Conservation (phyloP, 192 early-diverging fungal genomes). For the Mortierella claussenii region DNA sequence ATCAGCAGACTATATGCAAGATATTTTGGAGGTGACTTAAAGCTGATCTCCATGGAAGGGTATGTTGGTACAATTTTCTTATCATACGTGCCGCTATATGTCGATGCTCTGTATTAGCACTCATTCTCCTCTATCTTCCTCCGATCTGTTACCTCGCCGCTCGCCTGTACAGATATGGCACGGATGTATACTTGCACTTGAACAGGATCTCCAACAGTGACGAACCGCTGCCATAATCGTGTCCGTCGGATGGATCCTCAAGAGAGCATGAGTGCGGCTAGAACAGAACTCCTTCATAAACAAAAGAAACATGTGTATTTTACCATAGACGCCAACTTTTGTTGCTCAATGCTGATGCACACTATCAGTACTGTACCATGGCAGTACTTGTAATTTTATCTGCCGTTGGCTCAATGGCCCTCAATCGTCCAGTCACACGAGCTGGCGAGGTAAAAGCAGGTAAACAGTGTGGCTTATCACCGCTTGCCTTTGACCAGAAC, state of each 20-base stretch:
- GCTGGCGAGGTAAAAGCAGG: no score
- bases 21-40: constrained; percentile 97
- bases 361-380: no score
- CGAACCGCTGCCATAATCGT: constrained; percentile 77
- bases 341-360: no score
- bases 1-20: constrained; percentile 90
- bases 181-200: constrained; percentile 95
- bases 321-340: no score
- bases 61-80: constrained; percentile 39
- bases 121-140: background rate
- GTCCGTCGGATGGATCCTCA: background rate
- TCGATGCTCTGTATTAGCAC: no score
- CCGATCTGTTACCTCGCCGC: no score
- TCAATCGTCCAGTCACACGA: no score
- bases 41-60: constrained; percentile 95
- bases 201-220: constrained; percentile 90
- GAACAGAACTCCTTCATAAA: background rate
- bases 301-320: background rate
- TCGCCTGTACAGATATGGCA: constrained; percentile 71
- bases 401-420: no score
- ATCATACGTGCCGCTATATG: no score
- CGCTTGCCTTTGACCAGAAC: background rate
- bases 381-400: no score
- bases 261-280: no score
- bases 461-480: constrained; percentile 46